phyloP scores from a whole-genome alignment of 352 stramenopile species.

The Ophiocytium majus region DNA sequence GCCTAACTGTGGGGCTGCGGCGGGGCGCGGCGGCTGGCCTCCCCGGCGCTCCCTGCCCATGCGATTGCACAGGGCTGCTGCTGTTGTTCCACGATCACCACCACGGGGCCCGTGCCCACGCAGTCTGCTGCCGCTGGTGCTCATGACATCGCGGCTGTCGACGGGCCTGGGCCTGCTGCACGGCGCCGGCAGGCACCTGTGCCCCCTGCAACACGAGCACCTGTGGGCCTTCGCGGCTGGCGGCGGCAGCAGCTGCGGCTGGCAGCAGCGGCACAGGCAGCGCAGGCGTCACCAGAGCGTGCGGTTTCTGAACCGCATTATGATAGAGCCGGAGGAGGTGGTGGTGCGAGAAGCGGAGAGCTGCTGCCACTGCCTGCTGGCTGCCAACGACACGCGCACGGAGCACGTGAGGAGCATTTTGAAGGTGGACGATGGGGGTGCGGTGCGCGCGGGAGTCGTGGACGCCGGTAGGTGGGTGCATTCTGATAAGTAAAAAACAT shows the following conservation, averaged over 20 bases:
- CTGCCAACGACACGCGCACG: conserved; percentile 65
- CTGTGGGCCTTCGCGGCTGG: not conserved
- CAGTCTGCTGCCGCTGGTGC: not conserved
- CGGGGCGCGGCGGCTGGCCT: too few species aligned
- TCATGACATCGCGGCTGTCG: not conserved
- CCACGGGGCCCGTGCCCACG: too few species aligned
- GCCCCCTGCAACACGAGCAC: not conserved
- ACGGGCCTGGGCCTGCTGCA: not conserved
- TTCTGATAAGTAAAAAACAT: not conserved
- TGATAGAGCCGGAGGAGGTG: conserved; percentile 52
- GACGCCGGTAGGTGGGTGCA: conserved; percentile 41
- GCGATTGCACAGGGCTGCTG: not conserved
- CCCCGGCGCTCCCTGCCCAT: not conserved
- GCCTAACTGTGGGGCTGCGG: not conserved
- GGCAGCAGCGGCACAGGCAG: not conserved
- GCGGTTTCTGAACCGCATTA: conserved; percentile 32
- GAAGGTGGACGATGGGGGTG: conserved; percentile 63
- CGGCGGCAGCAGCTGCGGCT: not conserved
- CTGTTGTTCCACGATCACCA: not conserved
- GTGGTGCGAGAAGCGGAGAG: conserved; percentile 18
- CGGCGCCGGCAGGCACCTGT: not conserved
- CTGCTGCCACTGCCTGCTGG: conserved; percentile 45
- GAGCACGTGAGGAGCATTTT: conserved; percentile 67
- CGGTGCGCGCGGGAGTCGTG: conserved; percentile 65
- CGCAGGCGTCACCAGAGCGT: not conserved